Base-by-base conservation (phyloP, 2,329 filamentous ascomycete species). In the Aspergillus hortae region DNA sequence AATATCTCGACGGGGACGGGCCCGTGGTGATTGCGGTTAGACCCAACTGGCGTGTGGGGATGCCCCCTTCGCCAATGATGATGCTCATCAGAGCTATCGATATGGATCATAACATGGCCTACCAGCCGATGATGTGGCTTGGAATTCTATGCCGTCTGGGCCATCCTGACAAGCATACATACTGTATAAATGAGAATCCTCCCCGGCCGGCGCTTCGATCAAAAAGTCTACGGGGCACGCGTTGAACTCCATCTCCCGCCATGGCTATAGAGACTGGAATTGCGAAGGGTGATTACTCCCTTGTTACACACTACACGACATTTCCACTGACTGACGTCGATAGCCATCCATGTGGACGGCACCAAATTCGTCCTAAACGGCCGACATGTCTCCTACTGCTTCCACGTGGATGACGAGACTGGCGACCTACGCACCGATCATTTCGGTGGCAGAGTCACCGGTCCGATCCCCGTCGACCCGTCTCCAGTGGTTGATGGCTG, bases 351-450 rank as follows among this genome's bases (percentile, higher is more conserved):
- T 19, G 79, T 79, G n/a, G 67, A 81, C 4, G 81, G 80, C 9
- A 77, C 71, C 3, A 77, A 77, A 14, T 86, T 86, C 56, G 75
- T 80, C 1, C 71, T 86, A 43, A 81, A 81, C 27, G 82, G 80
- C 23, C 69, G 79, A 43, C 73, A 74, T 56, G 73, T 84, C 27
- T 85, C 83, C 1, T 86, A 87, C 60, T 79, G 81, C 41, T 85
- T 87, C 64, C 84, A 86, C 56, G 81, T 85, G 42, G 80, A 86
- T 55, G 68, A 76, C 3, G 63, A 61, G 7, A 80, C 78, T 0
- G 77, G 80, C 4, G 83, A 87, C 49, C 73, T 87, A 35, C 64
- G 82, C 14, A 77, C 79, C 0, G 82, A 86, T 58, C 83, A 86
- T 61, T 87, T 84, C 56, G 84, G 84, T 40, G 82, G 77, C 11